phyloP scores from a whole-genome alignment of 2,329 filamentous ascomycete genomes.

The Passalora sequoiae region DNA sequence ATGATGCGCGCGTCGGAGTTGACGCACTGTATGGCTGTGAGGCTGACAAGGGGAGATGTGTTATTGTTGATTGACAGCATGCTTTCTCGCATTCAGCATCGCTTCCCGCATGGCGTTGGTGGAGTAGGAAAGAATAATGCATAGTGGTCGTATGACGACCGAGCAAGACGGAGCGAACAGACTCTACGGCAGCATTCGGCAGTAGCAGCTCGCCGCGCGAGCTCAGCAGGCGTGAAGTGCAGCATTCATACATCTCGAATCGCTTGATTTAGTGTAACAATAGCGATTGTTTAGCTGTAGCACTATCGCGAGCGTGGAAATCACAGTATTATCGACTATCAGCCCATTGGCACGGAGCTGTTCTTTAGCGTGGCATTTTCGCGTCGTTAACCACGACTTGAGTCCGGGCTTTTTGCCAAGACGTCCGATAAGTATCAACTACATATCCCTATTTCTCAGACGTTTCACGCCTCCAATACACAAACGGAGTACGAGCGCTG shows the following conservation, averaged over 20 bases:
- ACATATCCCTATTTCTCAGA: too few species aligned
- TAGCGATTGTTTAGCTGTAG: background rate
- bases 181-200: background rate
- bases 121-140: conserved; percentile 9
- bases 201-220: too few species aligned
- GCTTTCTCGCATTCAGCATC: conserved; percentile 5
- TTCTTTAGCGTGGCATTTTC: too few species aligned
- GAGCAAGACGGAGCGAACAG: background rate
- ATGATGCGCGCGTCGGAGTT: conserved; percentile 14
- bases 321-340: too few species aligned
- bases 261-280: conserved; percentile 4
- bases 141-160: conserved; percentile 1
- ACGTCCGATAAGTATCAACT: too few species aligned
- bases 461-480: too few species aligned
- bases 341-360: too few species aligned
- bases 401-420: too few species aligned
- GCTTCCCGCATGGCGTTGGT: conserved; percentile 12
- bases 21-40: conserved; percentile 3
- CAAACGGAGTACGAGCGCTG: too few species aligned
- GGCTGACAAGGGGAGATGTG: background rate
- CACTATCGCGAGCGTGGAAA: conserved; percentile 1
- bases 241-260: background rate
- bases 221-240: background rate
- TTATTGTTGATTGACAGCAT: background rate
- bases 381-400: too few species aligned